phyloP scores from a whole-genome alignment of 441 rosid genomes.

The Corymbia calophylla region DNA sequence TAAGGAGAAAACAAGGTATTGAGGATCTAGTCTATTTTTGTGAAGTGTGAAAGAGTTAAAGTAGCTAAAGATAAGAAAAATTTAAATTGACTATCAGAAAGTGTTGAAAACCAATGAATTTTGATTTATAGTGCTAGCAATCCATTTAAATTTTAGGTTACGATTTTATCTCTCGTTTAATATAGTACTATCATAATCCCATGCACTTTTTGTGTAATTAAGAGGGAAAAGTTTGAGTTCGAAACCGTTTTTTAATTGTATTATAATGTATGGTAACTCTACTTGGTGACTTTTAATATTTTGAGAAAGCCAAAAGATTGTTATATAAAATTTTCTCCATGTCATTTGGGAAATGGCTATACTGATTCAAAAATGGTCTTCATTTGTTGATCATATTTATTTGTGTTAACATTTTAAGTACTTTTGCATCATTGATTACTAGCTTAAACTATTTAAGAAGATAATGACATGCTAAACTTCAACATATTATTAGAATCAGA shows the following conservation, averaged over 20 bases:
- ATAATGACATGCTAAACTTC: background rate
- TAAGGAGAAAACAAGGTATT: background rate
- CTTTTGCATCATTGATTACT: background rate
- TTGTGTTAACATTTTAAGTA: background rate
- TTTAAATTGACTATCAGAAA: background rate
- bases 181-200: background rate
- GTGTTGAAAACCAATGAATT: background rate
- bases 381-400: background rate
- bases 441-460: background rate
- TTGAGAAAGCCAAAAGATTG: background rate
- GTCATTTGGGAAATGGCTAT: background rate
- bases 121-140: background rate
- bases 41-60: background rate
- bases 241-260: background rate
- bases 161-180: background rate
- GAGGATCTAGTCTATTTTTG: background rate
- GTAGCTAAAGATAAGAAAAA: background rate
- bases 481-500: background rate
- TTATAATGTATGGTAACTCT: background rate
- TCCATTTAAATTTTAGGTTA: background rate
- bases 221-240: background rate
- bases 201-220: background rate
- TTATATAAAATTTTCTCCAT: background rate
- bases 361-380: background rate
- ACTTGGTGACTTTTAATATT: background rate